These are phyloP conservation scores for Sparassis latifolia DNA, from an alignment of 1,284 basidiomycete species.

Conservation along the genomic window DNA sequence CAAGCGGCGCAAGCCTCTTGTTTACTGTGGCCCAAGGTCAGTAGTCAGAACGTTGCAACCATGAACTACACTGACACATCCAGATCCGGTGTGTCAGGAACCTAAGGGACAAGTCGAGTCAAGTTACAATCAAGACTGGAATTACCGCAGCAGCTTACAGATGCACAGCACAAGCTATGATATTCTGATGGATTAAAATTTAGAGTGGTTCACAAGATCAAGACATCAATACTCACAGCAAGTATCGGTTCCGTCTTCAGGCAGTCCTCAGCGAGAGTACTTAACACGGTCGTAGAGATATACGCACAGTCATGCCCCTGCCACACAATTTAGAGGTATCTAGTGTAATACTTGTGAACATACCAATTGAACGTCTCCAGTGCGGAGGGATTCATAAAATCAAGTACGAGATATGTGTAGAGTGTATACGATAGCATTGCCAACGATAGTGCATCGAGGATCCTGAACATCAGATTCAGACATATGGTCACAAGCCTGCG, in stretches of 20 bases:
- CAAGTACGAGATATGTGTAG: neutral
- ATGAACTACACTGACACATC: neutral
- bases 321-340: too few relatives aligned
- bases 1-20: neutral
- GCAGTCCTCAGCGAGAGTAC: neutral
- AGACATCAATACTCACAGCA: neutral
- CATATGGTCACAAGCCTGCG: neutral
- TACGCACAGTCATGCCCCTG: too few relatives aligned
- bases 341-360: too few relatives aligned
- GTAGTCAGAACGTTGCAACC: neutral
- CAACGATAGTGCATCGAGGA: neutral
- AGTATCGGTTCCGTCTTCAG: conserved; percentile 1
- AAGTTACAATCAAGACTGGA: neutral
- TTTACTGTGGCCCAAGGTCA: neutral
- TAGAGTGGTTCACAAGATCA: too few relatives aligned
- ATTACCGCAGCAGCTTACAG: neutral
- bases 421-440: conserved; percentile 1
- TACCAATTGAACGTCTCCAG: neutral
- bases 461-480: neutral
- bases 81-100: neutral
- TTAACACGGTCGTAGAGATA: neutral
- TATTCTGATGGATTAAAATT: too few relatives aligned
- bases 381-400: neutral
- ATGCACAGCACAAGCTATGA: too few relatives aligned
- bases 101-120: neutral